Percentiles rank a stretch among this genome's conserved stretches.
Evolutionary conservation across 495 filamentous ascomycete species (phyloP).

Genomic region (Talaromyces stipitatus): DNA sequence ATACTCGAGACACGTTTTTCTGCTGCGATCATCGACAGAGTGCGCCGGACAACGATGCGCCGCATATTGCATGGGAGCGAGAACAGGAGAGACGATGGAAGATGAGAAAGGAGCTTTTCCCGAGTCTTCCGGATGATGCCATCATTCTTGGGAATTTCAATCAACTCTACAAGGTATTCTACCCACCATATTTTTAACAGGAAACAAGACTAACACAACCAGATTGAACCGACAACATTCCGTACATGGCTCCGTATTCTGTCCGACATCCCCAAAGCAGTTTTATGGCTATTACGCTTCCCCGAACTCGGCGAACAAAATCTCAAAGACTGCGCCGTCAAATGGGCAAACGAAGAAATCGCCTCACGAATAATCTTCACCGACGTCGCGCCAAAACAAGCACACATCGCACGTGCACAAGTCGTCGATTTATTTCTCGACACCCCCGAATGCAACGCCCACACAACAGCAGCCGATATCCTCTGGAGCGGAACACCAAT

Average conservation of each 20-base stretch:
- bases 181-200: slow-evolving; percentile 1
- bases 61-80: slow-evolving; percentile 67
- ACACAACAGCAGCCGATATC: slow-evolving; percentile 95
- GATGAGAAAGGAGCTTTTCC: slow-evolving; percentile 95
- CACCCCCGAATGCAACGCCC: slow-evolving; percentile 96
- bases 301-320: slow-evolving; percentile 88
- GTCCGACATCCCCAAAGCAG: slow-evolving; percentile 73
- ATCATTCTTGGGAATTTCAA: slow-evolving; percentile 98
- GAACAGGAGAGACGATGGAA: slow-evolving; percentile 80
- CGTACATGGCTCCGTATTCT: slow-evolving; percentile 95
- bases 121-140: slow-evolving; percentile 68
- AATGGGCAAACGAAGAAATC: slow-evolving; percentile 80
- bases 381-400: slow-evolving; percentile 90
- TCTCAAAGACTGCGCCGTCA: slow-evolving; percentile 66
- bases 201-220: neutral
- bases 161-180: slow-evolving; percentile 92
- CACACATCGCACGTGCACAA: slow-evolving; percentile 87
- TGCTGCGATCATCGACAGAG: slow-evolving; percentile 97
- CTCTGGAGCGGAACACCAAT: slow-evolving; percentile 94
- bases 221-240: slow-evolving; percentile 98
- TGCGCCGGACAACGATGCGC: slow-evolving; percentile 64
- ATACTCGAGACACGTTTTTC: slow-evolving; percentile 93
- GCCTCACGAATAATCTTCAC: slow-evolving; percentile 94
- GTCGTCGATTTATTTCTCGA: slow-evolving; percentile 94
- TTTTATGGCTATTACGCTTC: slow-evolving; percentile 95